phyloP scores from a whole-genome alignment of 2,329 filamentous ascomycete genomes.

The Colletotrichum abscissum region DNA sequence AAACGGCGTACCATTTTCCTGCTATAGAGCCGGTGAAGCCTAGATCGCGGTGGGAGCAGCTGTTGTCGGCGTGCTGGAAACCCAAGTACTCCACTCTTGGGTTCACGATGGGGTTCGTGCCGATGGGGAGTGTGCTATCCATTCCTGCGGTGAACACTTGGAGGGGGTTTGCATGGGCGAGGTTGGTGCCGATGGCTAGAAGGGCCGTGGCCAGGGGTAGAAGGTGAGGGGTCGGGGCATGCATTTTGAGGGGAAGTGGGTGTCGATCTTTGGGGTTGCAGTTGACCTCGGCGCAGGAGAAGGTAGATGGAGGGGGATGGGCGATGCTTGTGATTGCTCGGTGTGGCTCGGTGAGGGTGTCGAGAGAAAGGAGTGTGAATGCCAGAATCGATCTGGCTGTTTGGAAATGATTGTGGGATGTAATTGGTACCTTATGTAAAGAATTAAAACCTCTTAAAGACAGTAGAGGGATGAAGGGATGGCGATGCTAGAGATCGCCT shows the following conservation, averaged over 20 bases:
- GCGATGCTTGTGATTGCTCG: slow-evolving; percentile 11
- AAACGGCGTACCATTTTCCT: slow-evolving; percentile 53
- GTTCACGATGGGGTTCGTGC: slow-evolving; percentile 48
- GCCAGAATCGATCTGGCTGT: not conserved
- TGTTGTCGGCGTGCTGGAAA: slow-evolving; percentile 49
- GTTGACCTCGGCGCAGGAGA: not conserved
- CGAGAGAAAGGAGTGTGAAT: not conserved
- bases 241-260: slow-evolving; percentile 5
- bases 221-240: not conserved
- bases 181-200: not conserved
- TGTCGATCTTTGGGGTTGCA: slow-evolving; percentile 14
- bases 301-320: not conserved
- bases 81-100: slow-evolving; percentile 46
- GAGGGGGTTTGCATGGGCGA: slow-evolving; percentile 5
- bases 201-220: slow-evolving; percentile 9
- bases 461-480: not conserved
- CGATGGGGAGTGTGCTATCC: slow-evolving; percentile 52
- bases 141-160: slow-evolving; percentile 18
- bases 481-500: not conserved
- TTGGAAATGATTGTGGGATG: not conserved
- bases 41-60: slow-evolving; percentile 49
- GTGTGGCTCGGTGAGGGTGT: not conserved
- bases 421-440: not conserved
- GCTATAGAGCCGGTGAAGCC: slow-evolving; percentile 49
- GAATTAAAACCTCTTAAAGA: not conserved